phyloP scores from a whole-genome alignment of 106 monocot species.

The Triglochin maritima region DNA sequence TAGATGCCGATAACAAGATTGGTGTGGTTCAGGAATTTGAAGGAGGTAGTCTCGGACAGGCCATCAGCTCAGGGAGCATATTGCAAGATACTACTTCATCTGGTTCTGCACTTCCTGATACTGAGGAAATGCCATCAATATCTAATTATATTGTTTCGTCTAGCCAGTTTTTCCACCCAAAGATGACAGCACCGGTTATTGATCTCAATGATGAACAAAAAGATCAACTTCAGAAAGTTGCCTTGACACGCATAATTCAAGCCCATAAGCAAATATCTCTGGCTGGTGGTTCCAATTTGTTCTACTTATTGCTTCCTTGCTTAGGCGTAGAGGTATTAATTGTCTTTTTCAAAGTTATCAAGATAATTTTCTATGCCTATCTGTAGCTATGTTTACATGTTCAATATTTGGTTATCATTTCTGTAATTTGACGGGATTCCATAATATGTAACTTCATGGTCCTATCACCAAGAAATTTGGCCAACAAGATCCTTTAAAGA shows the following conservation, averaged over 20 bases:
- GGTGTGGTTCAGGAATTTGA: constrained; percentile 37
- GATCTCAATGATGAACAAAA: constrained; percentile 73
- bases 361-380: no score
- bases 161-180: constrained; percentile 44
- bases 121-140: constrained; percentile 21
- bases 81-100: constrained; percentile 37
- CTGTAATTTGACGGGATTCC: no score
- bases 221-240: constrained; percentile 61
- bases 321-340: constrained; percentile 70
- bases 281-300: constrained; percentile 42
- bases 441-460: no score
- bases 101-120: constrained; percentile 28
- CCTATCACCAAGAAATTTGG: no score
- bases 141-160: constrained; percentile 8
- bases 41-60: constrained; percentile 32
- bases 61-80: constrained; percentile 18
- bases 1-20: constrained; percentile 28
- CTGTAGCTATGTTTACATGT: no score
- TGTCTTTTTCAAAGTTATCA: background rate
- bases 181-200: constrained; percentile 43
- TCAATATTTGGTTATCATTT: no score
- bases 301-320: constrained; percentile 66
- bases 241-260: constrained; percentile 65
- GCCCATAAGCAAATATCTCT: constrained; percentile 55
- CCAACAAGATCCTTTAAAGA: no score